A percentile compares a stretch with the other conserved stretches of the same genome.
Evolutionary conservation across 352 stramenopile species (phyloP).

Genomic region (Plasmopara muralis): DNA sequence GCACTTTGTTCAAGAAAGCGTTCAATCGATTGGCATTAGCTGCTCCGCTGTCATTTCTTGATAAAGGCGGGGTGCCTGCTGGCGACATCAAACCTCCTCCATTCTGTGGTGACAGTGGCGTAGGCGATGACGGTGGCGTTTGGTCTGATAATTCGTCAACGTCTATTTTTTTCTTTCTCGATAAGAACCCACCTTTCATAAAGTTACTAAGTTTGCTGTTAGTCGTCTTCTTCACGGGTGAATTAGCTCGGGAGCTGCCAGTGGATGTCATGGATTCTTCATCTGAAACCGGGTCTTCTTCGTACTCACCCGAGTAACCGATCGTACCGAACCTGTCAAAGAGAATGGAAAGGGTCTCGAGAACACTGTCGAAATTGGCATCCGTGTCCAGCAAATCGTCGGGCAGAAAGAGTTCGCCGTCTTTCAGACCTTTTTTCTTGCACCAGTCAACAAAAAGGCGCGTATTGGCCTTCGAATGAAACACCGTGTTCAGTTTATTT

Average conservation of each 20-base stretch:
- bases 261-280: conserved; percentile 56
- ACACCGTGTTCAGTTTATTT: conserved; percentile 86
- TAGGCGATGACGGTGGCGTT: conserved; percentile 57
- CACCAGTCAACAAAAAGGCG: conserved; percentile 81
- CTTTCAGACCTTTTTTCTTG: conserved; percentile 50
- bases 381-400: conserved; percentile 70
- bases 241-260: conserved; percentile 45
- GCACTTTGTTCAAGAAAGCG: conserved; percentile 72
- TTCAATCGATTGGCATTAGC: conserved; percentile 58
- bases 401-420: conserved; percentile 68
- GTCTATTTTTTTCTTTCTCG: conserved; percentile 57
- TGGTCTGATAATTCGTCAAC: conserved; percentile 33
- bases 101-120: conserved; percentile 43
- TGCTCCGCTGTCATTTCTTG: conserved; percentile 38
- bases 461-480: conserved; percentile 84
- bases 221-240: conserved; percentile 57
- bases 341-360: conserved; percentile 76
- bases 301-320: conserved; percentile 43
- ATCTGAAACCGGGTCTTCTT: conserved; percentile 68
- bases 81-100: conserved; percentile 26
- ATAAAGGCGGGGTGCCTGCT: conserved; percentile 21
- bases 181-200: conserved; percentile 76
- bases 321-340: conserved; percentile 76
- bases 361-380: conserved; percentile 52
- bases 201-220: conserved; percentile 68